Percentiles rank a stretch among this genome's conserved stretches.
Conservation (phyloP, 164 flowering plant genomes). For the Houttuynia cordata region DNA sequence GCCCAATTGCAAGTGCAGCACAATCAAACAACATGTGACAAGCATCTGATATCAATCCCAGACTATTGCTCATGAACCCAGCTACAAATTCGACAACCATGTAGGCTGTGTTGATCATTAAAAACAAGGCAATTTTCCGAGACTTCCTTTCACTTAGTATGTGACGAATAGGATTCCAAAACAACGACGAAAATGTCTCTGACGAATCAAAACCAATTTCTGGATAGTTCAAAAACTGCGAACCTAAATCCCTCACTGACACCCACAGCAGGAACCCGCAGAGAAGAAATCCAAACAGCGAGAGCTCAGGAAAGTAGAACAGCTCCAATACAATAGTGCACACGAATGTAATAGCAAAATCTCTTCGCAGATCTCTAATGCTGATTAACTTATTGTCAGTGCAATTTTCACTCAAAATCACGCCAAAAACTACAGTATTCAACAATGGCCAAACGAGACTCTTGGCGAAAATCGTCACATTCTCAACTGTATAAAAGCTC, state of each 20-base stretch:
- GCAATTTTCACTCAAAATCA: conserved; percentile 64
- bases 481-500: conserved; percentile 37
- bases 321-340: conserved; percentile 76
- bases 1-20: conserved; percentile 94
- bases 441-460: conserved; percentile 72
- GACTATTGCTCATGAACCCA: conserved; percentile 97
- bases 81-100: conserved; percentile 94
- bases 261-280: conserved; percentile 63
- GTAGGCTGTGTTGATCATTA: conserved; percentile 74
- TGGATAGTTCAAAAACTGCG: conserved; percentile 22
- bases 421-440: conserved; percentile 87
- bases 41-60: conserved; percentile 99
- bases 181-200: conserved; percentile 23
- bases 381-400: conserved; percentile 44
- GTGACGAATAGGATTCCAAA: conserved; percentile 65
- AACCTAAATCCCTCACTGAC: conserved; percentile 57
- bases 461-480: conserved; percentile 31
- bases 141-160: conserved; percentile 86
- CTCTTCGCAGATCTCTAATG: conserved; percentile 47
- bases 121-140: conserved; percentile 84
- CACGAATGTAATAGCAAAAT: conserved; percentile 53
- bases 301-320: conserved; percentile 74
- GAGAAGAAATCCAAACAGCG: conserved; percentile 62
- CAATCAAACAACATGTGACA: conserved; percentile 99
- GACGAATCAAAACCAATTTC: conserved; percentile 52